Evolutionary conservation across 306 rosid species (phyloP).

Genomic region (Vigna unguiculata): DNA sequence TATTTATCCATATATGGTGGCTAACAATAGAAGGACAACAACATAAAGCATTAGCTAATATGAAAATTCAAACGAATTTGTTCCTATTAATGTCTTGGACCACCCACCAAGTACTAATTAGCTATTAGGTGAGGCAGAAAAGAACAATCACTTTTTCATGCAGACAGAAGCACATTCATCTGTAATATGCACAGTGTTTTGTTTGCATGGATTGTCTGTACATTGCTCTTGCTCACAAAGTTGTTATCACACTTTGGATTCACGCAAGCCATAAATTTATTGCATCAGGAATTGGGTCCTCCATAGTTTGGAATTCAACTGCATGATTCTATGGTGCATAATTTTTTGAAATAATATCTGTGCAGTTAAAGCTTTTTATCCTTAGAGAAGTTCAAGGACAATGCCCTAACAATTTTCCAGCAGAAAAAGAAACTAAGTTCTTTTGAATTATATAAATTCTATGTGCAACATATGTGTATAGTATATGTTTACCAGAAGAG

Average conservation of each 20-base stretch:
- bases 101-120: not conserved
- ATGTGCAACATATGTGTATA: not conserved
- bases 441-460: not conserved
- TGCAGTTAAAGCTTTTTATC: too few relatives aligned
- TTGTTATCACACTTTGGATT: conserved; percentile 1
- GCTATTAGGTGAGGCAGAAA: not conserved
- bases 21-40: too few relatives aligned
- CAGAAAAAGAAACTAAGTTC: too few relatives aligned
- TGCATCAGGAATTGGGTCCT: not conserved
- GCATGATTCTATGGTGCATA: too few relatives aligned
- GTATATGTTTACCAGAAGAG: not conserved
- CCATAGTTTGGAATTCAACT: too few relatives aligned
- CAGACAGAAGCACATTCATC: conserved; percentile 22
- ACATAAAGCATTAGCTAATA: too few relatives aligned
- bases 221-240: not conserved
- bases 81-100: not conserved
- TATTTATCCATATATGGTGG: too few relatives aligned
- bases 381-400: too few relatives aligned
- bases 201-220: conserved; percentile 14
- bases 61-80: not conserved
- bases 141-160: not conserved
- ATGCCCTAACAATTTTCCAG: too few relatives aligned
- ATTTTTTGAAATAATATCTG: too few relatives aligned
- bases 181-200: conserved; percentile 12
- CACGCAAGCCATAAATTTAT: not conserved